Evolutionary conservation across 2,329 filamentous ascomycete genomes (phyloP), one percentile per base, ranked within the genome.

Genomic region (Hypoxylon sp.): DNA sequence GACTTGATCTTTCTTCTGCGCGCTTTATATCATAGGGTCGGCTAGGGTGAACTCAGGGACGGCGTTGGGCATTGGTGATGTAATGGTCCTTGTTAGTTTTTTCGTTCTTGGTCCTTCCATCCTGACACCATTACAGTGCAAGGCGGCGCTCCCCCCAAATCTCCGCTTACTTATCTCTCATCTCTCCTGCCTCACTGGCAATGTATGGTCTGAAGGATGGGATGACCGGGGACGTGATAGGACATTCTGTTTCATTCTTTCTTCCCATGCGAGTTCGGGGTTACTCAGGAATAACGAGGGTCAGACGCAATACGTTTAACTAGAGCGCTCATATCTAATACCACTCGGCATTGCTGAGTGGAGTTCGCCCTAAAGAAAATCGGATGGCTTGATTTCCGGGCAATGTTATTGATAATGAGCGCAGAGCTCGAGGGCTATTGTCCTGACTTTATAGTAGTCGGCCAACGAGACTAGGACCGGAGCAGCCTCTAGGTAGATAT

Each of bases 11-110:
- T 47, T 27, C 32, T 69, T 63, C 52, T 60, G 50, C 46, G 52
- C 64, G 70, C 60, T 60, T 72, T 73, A 73, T 74, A 74, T 69
- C 69, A 70, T 61, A 71, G 56, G 70, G 69, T 72, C 46, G 71
- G 61, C 48, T 54, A 69, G 60, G 68, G 61, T 67, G 65, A 69
- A 67, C 72, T 68, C 37, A 56, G 67, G 70, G 60, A 68, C 55
- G 74, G 74, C 74, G 74, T 75, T 76, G 51, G 73, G 71, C 47
- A 73, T 52, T 57, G 57, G 65, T 70, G 63, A 69, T 72, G 61
- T 68, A 68, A 64, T 71, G 41, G 62, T 65, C 46, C 71, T 67
- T 69, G 57, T 61, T 72, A 54, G 58, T 67, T 68, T 59, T n/a
- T 63, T 54, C 43, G 63, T 66, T 48, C 63, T 61, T 45, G 46